Conservation (phyloP, 345 rosid species). For the Heritiera fomes region DNA sequence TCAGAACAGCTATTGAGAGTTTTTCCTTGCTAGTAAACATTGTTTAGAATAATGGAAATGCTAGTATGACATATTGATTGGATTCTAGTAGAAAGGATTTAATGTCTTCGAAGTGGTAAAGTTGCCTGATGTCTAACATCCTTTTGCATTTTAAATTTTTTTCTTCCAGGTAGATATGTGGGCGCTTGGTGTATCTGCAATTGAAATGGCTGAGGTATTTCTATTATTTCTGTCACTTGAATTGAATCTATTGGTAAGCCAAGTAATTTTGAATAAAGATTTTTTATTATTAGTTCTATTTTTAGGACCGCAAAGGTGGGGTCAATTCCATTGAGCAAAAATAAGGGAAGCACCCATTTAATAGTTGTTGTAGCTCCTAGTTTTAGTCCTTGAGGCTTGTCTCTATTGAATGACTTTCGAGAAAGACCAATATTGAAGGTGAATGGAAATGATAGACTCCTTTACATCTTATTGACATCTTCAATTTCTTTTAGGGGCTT, state of each 20-base stretch:
- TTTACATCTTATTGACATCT: neutral
- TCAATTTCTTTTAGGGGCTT: constrained; percentile 65
- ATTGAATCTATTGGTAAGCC: neutral
- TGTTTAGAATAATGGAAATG: neutral
- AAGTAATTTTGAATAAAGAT: neutral
- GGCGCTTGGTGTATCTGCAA: constrained; percentile 99
- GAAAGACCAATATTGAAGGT: neutral
- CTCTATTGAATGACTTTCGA: neutral
- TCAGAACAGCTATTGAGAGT: neutral
- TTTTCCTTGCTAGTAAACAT: neutral
- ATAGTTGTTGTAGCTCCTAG: neutral
- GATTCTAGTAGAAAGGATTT: neutral
- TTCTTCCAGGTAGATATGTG: constrained; percentile 90
- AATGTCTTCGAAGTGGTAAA: neutral
- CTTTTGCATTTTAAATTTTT: constrained; percentile 15
- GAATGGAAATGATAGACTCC: neutral
- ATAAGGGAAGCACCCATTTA: neutral
- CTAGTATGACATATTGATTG: neutral
- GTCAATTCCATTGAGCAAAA: neutral
- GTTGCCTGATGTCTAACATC: constrained; percentile 11
- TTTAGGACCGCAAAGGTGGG: neutral
- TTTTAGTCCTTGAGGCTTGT: neutral
- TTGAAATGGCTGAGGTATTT: constrained; percentile 99
- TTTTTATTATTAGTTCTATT: neutral
- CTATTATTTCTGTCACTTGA: constrained; percentile 10